phyloP scores from a whole-genome alignment of 2,329 filamentous ascomycete species.

The Neospermospora avenae region DNA sequence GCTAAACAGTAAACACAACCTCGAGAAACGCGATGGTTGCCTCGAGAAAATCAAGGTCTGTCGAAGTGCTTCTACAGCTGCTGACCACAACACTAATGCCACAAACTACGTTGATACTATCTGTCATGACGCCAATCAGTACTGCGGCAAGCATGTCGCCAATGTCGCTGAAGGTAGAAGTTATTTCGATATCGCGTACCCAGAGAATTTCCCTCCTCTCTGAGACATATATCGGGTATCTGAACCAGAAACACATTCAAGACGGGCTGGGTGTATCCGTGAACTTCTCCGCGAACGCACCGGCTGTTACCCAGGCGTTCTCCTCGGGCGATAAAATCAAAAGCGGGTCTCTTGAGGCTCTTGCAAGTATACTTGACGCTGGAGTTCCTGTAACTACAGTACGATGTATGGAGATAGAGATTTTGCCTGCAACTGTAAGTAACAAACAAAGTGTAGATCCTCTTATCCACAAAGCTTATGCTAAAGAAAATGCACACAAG shows the following conservation, averaged over 20 bases:
- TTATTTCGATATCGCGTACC: neutral
- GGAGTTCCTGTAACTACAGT: conserved; percentile 66
- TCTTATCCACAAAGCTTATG: neutral
- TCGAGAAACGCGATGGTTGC: neutral
- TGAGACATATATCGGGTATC: neutral
- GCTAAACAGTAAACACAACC: neutral
- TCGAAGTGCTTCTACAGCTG: neutral
- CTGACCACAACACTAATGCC: neutral
- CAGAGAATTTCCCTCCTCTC: neutral
- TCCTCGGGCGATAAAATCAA: conserved; percentile 55
- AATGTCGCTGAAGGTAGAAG: neutral
- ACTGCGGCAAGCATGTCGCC: neutral
- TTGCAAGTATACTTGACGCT: conserved; percentile 54
- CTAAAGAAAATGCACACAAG: neutral
- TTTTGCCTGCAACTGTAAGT: conserved; percentile 55
- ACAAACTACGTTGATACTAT: neutral
- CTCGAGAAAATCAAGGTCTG: neutral
- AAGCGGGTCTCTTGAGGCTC: conserved; percentile 53
- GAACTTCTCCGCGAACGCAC: conserved; percentile 45
- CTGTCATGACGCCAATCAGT: neutral
- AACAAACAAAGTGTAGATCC: neutral
- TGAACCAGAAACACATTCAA: conserved; percentile 39
- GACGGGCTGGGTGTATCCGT: conserved; percentile 56
- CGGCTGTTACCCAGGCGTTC: neutral
- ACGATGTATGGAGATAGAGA: conserved; percentile 62